Percentiles rank a stretch among this genome's conserved stretches.
Evolutionary conservation across 192 early-diverging fungal genomes (phyloP).

Genomic region (Gonapodya prolifera): DNA sequence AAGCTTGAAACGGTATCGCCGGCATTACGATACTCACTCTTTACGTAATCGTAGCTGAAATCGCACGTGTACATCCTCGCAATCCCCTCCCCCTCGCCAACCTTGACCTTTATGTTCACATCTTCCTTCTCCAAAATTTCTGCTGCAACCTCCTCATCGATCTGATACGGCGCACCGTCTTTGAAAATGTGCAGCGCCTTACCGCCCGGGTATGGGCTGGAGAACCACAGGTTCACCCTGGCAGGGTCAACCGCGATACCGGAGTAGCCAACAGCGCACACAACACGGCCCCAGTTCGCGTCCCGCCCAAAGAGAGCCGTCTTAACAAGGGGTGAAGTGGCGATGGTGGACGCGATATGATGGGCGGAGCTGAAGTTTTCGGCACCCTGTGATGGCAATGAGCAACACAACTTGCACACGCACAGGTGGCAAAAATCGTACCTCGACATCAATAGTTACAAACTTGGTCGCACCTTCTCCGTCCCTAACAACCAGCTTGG

Average conservation of each 20-base stretch:
- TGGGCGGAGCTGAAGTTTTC: constrained; percentile 62
- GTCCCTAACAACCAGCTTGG: constrained; percentile 82
- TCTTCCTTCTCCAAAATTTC: constrained; percentile 81
- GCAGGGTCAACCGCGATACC: constrained; percentile 57
- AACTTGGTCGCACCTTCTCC: constrained; percentile 98
- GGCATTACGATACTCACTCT: constrained; percentile 29
- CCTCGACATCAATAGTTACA: constrained; percentile 74
- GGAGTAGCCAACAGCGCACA: constrained; percentile 82
- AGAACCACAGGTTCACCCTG: constrained; percentile 62
- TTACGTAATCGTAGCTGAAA: constrained; percentile 84
- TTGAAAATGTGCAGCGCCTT: constrained; percentile 55
- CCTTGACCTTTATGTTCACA: constrained; percentile 59
- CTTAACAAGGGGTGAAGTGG: constrained; percentile 88
- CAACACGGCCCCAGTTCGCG: constrained; percentile 95
- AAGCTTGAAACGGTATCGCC: neutral
- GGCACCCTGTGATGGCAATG: constrained; percentile 40
- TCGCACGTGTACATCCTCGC: constrained; percentile 93
- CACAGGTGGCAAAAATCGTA: constrained; percentile 9
- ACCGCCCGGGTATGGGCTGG: constrained; percentile 44
- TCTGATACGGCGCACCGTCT: constrained; percentile 63
- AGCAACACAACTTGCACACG: neutral
- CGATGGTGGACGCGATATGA: constrained; percentile 69
- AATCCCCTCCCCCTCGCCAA: constrained; percentile 59
- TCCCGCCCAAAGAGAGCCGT: constrained; percentile 93
- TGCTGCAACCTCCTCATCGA: constrained; percentile 68